These are phyloP conservation scores for Aspergillus sp. DNA, from an alignment of 2,329 filamentous ascomycete genomes.

Conservation along the genomic window DNA sequence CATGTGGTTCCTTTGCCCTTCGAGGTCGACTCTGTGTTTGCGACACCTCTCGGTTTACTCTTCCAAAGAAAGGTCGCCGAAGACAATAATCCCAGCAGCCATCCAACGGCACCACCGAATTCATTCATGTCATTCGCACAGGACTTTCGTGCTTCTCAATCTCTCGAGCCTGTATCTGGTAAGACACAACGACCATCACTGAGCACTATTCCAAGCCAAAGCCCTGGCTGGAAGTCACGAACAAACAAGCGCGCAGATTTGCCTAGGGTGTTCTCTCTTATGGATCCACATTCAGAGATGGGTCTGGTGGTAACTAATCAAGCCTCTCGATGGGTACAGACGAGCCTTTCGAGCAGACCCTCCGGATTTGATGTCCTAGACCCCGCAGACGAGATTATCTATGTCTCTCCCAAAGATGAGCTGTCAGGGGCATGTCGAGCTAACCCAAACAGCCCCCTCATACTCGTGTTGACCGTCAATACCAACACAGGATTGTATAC, in stretches of 20 bases:
- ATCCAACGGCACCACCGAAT: slow-evolving; percentile 67
- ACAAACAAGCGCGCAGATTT: slow-evolving; percentile 55
- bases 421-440: slow-evolving; percentile 24
- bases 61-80: slow-evolving; percentile 72
- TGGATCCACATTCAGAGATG: slow-evolving; percentile 81
- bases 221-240: slow-evolving; percentile 58
- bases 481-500: slow-evolving; percentile 73
- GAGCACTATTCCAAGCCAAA: slow-evolving; percentile 51
- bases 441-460: slow-evolving; percentile 54
- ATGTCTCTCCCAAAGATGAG: slow-evolving; percentile 69
- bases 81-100: slow-evolving; percentile 17
- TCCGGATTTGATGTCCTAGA: slow-evolving; percentile 62
- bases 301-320: slow-evolving; percentile 70
- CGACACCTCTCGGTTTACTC: slow-evolving; percentile 78
- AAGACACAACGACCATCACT: slow-evolving; percentile 47
- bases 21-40: slow-evolving; percentile 83
- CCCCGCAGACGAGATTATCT: slow-evolving; percentile 76
- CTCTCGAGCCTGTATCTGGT: slow-evolving; percentile 32
- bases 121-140: slow-evolving; percentile 72
- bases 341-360: slow-evolving; percentile 24
- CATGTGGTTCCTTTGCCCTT: slow-evolving; percentile 94
- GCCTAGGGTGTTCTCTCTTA: slow-evolving; percentile 74
- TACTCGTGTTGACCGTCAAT: slow-evolving; percentile 80
- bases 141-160: slow-evolving; percentile 34
- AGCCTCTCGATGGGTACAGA: slow-evolving; percentile 32